Base-by-base conservation (phyloP, 345 rosid genomes). In the Arabidopsis arenosa region DNA sequence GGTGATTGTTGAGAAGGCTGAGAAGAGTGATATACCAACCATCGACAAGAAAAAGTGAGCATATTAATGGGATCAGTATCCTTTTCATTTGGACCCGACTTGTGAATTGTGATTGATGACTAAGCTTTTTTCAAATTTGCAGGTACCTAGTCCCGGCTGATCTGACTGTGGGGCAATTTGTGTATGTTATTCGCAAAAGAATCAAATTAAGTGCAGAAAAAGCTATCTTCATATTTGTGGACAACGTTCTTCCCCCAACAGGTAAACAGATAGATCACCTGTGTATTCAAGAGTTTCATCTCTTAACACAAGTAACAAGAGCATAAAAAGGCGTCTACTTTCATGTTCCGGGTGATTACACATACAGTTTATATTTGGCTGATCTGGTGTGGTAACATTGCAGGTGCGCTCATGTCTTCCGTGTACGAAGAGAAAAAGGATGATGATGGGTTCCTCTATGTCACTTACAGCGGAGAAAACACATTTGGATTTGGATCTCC, bases 1-100 rank as follows among this genome's bases (percentile, higher is more conserved):
- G 98, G 97, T 93, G 60, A 93, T 91, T 67, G 96, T 91, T 62
- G 97, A 89, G 85, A 93, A 86, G 80, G 92, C 88, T 2, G 90
- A 84, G 80, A 86, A 86, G 78, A 93, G 96, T 75, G 97, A 89
- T 73, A 85, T 93, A 36, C 96, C 93, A 12, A 78, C 75, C 77
- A 91, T 91, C 37, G 98, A 91, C 84, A 91, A 89, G 88, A 89
- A 88, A 70, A 93, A 93, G 98, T 91, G 76, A 81, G 86, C 61
- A 66, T 28, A 18, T 12, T n/a, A 13, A 48, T 26, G 43, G 37
- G 40, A 60, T 61, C 47, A 14, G 9, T 41, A 30, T 54, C 37
- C 21, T 18, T 66, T 9, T 55, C 60, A 37, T 17, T 61, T 9
- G 0, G 32, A 54, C 51, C 53, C 67, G 12, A 18, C 66, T 79